A percentile compares a stretch with the other conserved stretches of the same genome.
These are phyloP conservation scores for Abrus pulchellus DNA, from an alignment of 306 rosid genomes.

Conservation along the genomic window DNA sequence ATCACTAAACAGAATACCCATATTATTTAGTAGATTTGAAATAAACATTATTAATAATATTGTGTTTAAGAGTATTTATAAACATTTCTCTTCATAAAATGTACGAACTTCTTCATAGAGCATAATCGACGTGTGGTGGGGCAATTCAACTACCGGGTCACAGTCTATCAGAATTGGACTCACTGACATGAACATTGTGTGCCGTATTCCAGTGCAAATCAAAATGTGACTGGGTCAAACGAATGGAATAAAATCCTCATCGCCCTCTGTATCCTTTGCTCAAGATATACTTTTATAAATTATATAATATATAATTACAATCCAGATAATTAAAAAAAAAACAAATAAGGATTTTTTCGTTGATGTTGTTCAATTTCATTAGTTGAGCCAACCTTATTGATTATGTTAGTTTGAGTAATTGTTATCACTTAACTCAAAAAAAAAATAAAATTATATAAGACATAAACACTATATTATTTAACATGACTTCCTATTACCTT, in stretches of 20 bases:
- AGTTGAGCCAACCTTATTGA: neutral
- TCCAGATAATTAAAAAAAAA: neutral
- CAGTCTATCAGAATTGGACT: constrained; percentile 23
- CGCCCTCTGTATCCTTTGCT: constrained; percentile 36
- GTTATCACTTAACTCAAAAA: neutral
- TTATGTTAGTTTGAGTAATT: neutral
- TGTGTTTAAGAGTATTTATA: neutral
- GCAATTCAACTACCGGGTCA: constrained; percentile 36
- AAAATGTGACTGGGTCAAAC: constrained; percentile 19
- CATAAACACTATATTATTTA: too few species aligned
- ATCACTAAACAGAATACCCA: too few species aligned
- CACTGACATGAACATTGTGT: constrained; percentile 18
- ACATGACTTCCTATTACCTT: too few species aligned
- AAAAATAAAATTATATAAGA: too few species aligned
- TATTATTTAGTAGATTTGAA: neutral
- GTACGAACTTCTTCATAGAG: neutral
- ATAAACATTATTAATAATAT: neutral
- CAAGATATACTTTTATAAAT: neutral
- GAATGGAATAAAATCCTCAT: constrained; percentile 32
- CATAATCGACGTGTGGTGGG: constrained; percentile 36
- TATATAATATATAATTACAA: neutral
- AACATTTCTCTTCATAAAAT: neutral
- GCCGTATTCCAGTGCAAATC: constrained; percentile 35
- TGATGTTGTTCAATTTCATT: neutral
- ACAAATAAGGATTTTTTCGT: neutral